Percentiles rank a stretch among this genome's conserved stretches.
Conservation (phyloP, 768 basidiomycete genomes). For the Auricularia auricula-judae region DNA sequence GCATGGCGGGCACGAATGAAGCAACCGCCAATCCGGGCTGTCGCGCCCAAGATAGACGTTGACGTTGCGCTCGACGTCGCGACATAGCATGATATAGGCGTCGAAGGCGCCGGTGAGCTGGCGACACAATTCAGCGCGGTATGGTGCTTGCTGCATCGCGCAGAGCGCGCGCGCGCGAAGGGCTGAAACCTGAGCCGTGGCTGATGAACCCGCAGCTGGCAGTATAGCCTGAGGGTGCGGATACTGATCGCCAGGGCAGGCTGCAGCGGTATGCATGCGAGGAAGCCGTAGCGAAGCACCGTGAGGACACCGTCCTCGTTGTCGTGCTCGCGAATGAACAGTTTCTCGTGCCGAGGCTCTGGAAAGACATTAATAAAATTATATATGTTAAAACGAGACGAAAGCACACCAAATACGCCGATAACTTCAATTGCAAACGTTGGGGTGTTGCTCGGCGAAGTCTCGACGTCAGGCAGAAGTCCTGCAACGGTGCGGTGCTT, state of each 20-base stretch:
- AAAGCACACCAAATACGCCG: background rate
- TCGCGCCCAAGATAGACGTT: too few relatives aligned
- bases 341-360: background rate
- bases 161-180: background rate
- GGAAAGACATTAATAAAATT: background rate
- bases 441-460: background rate
- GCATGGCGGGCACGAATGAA: too few relatives aligned
- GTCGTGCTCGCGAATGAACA: background rate
- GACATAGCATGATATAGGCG: too few relatives aligned
- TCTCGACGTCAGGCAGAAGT: background rate
- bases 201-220: background rate
- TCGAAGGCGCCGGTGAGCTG: slow-evolving; percentile 9
- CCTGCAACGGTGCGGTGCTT: background rate
- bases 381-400: too few relatives aligned
- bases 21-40: too few relatives aligned
- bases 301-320: background rate
- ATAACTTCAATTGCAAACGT: background rate
- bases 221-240: background rate
- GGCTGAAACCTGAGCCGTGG: background rate
- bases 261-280: background rate
- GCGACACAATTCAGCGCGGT: background rate
- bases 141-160: background rate
- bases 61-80: too few relatives aligned
- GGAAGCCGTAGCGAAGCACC: background rate
- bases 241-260: background rate